Base-by-base conservation (phyloP, 345 rosid genomes). In the Eucalyptus melliodora region DNA sequence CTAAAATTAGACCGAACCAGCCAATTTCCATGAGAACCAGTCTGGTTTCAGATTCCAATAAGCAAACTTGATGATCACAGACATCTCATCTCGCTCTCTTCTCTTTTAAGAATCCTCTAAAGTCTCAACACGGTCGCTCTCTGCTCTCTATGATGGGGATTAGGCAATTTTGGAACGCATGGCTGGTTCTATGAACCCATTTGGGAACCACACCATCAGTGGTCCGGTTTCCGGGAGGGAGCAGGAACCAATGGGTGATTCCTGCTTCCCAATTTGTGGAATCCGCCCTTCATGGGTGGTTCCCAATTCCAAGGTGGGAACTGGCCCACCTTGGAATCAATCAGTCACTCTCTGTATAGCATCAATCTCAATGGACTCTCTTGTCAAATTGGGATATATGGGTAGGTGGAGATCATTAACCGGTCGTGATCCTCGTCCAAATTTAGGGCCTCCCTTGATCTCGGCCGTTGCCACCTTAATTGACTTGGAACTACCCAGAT, bases 391-490 rank as follows among this genome's bases (percentile, higher is more conserved):
- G 40, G 77, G 19, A 65, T n/a, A 62, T 27, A 16, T n/a, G 19
- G 40, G 2, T n/a, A n/a, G 21, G 11, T 13, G 40, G 37, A 0
- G 3, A 6, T 72, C 8, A 6, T 72, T 10, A 23, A 37, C 23
- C 7, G 14, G 82, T 34, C 0, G 7, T 34, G 82, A 7, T n/a
- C 77, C 21, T 65, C 19, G 2, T 65, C 77, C 77, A 65, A 65
- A 65, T 65, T 65, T 7, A 15, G 77, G 40, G 24, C 82, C 45
- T 72, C 3, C 0, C 26, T 34, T 1, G 8, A 17, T 72, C 24
- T 34, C 1, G 0, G 26, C 26, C 7, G 3, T 31, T 3, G 26
- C 26, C 4, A 1, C 44, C 81, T 34, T 17, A 2, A 69, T 69
- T 37, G 14, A 21, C 24, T 34, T 69, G 82, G 82, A 34, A 34